phyloP scores from a whole-genome alignment of 139 green algal species.

The Pycnococcus provasolii region DNA sequence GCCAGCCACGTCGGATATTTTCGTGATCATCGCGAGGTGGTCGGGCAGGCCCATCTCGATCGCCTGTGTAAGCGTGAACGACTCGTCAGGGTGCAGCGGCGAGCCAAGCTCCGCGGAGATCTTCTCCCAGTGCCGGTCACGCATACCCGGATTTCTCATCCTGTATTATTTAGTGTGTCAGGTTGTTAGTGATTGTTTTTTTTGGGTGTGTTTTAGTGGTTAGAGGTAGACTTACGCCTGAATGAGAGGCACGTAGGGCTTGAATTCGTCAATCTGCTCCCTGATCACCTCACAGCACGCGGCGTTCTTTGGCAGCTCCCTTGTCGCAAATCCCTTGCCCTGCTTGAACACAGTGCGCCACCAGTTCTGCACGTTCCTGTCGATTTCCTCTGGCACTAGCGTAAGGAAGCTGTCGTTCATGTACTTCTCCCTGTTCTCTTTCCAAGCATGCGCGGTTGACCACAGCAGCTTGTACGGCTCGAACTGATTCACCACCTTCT shows the following conservation, averaged over 20 bases:
- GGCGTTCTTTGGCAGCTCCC: constrained; percentile 38
- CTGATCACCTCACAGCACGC: constrained; percentile 50
- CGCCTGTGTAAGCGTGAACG: constrained; percentile 43
- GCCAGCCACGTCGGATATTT: constrained; percentile 50
- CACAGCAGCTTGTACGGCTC: constrained; percentile 69
- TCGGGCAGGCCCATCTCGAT: constrained; percentile 45
- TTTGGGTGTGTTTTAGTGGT: too few species aligned
- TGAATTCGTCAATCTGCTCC: constrained; percentile 56
- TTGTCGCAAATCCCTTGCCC: constrained; percentile 40
- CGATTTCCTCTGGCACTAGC: constrained; percentile 53
- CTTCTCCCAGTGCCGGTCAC: constrained; percentile 60
- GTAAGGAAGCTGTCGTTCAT: constrained; percentile 46
- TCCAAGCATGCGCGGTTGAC: constrained; percentile 43
- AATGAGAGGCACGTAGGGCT: constrained; percentile 53
- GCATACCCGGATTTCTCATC: constrained; percentile 60
- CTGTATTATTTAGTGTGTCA: too few species aligned
- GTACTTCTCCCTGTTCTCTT: constrained; percentile 34
- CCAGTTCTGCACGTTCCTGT: constrained; percentile 41
- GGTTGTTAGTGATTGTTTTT: too few species aligned
- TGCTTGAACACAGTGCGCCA: constrained; percentile 53
- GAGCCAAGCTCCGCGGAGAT: constrained; percentile 41
- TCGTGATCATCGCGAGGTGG: constrained; percentile 48
- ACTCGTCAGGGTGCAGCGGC: constrained; percentile 30
- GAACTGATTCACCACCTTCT: constrained; percentile 50
- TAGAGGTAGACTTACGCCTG: constrained; percentile 19